Evolutionary conservation across 306 rosid species (phyloP), one percentile per base, ranked within the genome.

Genomic region (Pterocarpus macrocarpus): DNA sequence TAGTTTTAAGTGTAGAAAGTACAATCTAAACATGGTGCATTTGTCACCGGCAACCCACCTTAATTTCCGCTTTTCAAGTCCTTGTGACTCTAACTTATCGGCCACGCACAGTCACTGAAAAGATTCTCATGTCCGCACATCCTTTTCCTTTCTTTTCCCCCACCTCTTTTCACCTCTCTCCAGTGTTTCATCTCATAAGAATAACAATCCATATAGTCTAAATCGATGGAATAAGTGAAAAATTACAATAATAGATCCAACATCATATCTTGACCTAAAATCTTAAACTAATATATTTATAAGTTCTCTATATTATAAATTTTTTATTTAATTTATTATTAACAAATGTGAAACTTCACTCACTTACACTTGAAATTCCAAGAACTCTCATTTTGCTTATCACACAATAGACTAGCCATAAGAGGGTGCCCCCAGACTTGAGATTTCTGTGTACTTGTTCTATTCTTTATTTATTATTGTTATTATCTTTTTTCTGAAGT

Each of bases 111-210:
- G 64, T 36, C 9, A 76, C 30, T 12, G 73, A 64, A 76, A 64
- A 64, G 64, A 76, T 76, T 76, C 71, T 49, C 43, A 76, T 76
- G 41, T 64, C 71, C 47, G 62, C 17, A 63, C 69, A 59, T 9
- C 76, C 0, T 34, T 49, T 71, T 53, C 64, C 64, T 15, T 14
- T 73, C 28, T 22, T 22, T 22, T 22, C 28, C 28, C 28, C 28
- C 28, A 1, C 28, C 28, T 39, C 30, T 12, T 57, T 58, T 73
- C 39, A 57, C 47, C 22, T 16, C 33, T 52, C 44, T 52, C 35
- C 22, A 0, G 12, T 55, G 38, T 22, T 56, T 67, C 57, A 58
- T 13, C 28, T 56, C 50, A 50, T 10, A 22, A 22, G 34, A 71
- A 71, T 64, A 64, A 71, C 77, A 33, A 17, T 9, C 49, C 64